phyloP scores from a whole-genome alignment of 106 monocot genomes.

The Dioscorea zingiberensis region DNA sequence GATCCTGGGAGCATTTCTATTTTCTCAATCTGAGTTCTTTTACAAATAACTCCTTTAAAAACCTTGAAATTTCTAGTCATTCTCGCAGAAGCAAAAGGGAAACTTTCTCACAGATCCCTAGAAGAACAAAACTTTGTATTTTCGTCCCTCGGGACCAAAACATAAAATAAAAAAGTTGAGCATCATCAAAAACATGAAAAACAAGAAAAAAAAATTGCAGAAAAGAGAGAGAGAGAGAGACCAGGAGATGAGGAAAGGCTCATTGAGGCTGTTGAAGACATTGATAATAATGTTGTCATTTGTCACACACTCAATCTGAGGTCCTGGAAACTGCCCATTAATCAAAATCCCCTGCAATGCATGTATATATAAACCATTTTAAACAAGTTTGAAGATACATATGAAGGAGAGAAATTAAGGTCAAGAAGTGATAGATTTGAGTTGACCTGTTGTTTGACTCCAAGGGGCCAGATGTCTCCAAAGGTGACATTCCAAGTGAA shows the following conservation, averaged over 20 bases:
- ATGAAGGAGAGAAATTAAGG: slow-evolving; percentile 2
- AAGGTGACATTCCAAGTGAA: slow-evolving; percentile 58
- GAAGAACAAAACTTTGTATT: too few relatives aligned
- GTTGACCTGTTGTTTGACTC: slow-evolving; percentile 50
- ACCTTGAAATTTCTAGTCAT: background rate
- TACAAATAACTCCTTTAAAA: background rate
- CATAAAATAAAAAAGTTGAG: background rate
- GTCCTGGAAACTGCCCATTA: slow-evolving; percentile 76
- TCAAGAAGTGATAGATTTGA: background rate
- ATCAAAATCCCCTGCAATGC: slow-evolving; percentile 61
- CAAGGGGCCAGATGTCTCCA: slow-evolving; percentile 61
- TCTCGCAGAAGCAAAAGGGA: background rate
- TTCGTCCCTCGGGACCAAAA: too few relatives aligned
- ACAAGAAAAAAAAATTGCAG: background rate
- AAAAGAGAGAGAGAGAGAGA: background rate
- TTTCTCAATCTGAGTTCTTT: too few relatives aligned
- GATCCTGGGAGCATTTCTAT: too few relatives aligned
- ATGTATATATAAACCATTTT: too few relatives aligned
- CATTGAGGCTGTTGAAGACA: slow-evolving; percentile 50
- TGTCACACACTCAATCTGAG: slow-evolving; percentile 54
- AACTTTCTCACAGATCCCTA: background rate
- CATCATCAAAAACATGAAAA: background rate
- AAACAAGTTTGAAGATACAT: too few relatives aligned
- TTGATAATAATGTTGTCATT: slow-evolving; percentile 76
- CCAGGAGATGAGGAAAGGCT: slow-evolving; percentile 80